Evolutionary conservation across 2,329 filamentous ascomycete species (phyloP), one percentile per base, ranked within the genome.

Genomic region (Diaporthe ilicicola): DNA sequence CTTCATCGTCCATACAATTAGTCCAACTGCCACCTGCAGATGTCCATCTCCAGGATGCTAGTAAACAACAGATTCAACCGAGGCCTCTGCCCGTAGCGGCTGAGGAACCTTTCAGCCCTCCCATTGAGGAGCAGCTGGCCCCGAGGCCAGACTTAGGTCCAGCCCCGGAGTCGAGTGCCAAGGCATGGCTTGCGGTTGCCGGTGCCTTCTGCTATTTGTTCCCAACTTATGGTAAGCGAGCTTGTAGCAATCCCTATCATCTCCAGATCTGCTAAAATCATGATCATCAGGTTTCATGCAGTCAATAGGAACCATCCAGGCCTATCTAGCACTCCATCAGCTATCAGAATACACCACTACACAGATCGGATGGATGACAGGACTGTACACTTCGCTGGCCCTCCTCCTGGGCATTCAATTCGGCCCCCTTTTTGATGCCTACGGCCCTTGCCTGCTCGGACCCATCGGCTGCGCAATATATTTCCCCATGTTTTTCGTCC

Each of bases 351-450:
- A 84, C 72, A 80, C 79, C 4, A 77, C 82, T 4, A 77, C 82
- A 4, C 81, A 87, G 50, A 80, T 87, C 0, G 85, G 84, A 24
- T 87, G 85, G 85, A 86, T 87, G 66, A 81, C 82, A 0, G 83
- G 84, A 1, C 73, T 86, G 4, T 82, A 85, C 42, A 80, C 83
- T 6, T 86, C 85, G 55, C 74, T 87, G 1, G 79, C 81, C 0
- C 75, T 86, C 0, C 79, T 84, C 17, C 77, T 85, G 2, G 84
- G 83, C 5, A 82, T 87, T 5, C 84, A 85, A 74, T 80, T 85
- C 9, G 85, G 85, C 0, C 85, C 85, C 1, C 70, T 87, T 4
- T 84, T 86, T 70, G 85, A 87, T 69, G 79, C 79, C 0, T 84
- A 86, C 48, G 86, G 85, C 0, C 83, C 85, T 0, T 78, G 80